A percentile compares a stretch with the other conserved stretches of the same genome.
These are phyloP conservation scores for Mucor irregularis DNA, from an alignment of 371 early-diverging fungal species.

Conservation along the genomic window DNA sequence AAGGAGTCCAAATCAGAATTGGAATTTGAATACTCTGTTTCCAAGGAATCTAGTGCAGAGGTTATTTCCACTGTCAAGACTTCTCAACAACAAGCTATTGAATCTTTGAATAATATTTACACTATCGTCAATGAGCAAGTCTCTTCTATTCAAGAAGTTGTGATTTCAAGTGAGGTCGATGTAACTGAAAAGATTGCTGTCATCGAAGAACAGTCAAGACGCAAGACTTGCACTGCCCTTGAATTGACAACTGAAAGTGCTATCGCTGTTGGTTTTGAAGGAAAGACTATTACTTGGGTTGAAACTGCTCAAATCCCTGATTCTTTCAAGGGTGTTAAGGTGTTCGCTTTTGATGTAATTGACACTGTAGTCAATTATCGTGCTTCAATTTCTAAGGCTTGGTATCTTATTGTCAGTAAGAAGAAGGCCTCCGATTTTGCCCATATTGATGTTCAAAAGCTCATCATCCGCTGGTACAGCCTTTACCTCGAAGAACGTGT, in stretches of 20 bases:
- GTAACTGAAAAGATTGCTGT: conserved; percentile 16
- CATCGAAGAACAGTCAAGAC: conserved; percentile 26
- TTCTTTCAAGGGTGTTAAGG: conserved; percentile 35
- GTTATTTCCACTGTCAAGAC: conserved; percentile 9
- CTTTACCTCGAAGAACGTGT: conserved; percentile 27
- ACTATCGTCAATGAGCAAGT: conserved; percentile 24
- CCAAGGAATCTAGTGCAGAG: conserved; percentile 17
- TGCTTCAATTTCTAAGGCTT: conserved; percentile 22
- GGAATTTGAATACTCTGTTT: conserved; percentile 6
- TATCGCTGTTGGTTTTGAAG: conserved; percentile 38
- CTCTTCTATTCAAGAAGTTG: conserved; percentile 21
- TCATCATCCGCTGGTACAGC: conserved; percentile 36
- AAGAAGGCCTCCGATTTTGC: conserved; percentile 10
- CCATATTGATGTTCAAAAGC: conserved; percentile 22
- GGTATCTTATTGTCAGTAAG: conserved; percentile 12
- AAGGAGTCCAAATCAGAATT: conserved; percentile 15
- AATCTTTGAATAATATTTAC: conserved; percentile 31
- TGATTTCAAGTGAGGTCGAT: conserved; percentile 4
- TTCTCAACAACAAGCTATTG: conserved; percentile 30
- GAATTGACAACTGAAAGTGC: conserved; percentile 25
- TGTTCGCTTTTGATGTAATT: conserved; percentile 41
- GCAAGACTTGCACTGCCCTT: conserved; percentile 22
- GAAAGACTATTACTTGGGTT: conserved; percentile 40
- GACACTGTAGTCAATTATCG: conserved; percentile 39
- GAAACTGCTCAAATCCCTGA: conserved; percentile 35